phyloP scores from a whole-genome alignment of 106 monocot genomes.

The Triglochin maritima region DNA sequence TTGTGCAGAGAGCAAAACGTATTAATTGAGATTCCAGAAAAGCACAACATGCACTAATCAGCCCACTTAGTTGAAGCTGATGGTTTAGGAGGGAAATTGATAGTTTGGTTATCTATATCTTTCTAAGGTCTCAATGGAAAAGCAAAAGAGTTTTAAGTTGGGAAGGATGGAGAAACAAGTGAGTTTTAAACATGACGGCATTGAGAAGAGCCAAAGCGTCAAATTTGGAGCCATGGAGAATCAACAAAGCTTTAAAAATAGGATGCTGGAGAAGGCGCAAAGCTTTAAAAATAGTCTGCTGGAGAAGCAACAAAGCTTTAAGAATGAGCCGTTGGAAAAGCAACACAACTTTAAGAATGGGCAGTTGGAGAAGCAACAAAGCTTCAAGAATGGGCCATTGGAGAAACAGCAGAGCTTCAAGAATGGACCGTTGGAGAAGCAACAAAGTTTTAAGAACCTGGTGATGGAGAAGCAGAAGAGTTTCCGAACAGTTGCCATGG shows the following conservation, averaged over 20 bases:
- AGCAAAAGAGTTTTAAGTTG: neutral
- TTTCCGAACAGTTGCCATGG: slow-evolving; percentile 2
- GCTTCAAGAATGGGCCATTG: neutral
- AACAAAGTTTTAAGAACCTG: slow-evolving; percentile 3
- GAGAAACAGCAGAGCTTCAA: neutral
- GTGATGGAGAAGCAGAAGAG: slow-evolving; percentile 16
- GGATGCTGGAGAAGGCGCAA: neutral
- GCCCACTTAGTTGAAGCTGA: no score
- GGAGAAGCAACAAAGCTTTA: slow-evolving; percentile 15
- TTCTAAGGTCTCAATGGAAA: neutral
- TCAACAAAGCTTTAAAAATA: slow-evolving; percentile 1
- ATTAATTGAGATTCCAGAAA: no score
- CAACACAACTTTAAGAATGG: slow-evolving; percentile 8
- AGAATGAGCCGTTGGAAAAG: slow-evolving; percentile 8
- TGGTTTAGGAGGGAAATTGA: no score
- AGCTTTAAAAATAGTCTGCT: neutral
- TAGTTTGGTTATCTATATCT: no score
- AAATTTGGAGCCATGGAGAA: neutral
- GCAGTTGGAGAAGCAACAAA: slow-evolving; percentile 4
- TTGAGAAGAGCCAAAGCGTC: slow-evolving; percentile 4
- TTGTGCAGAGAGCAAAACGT: no score
- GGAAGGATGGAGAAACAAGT: neutral
- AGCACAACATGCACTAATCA: no score
- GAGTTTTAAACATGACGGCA: neutral
- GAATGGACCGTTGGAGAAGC: slow-evolving; percentile 2